Evolutionary conservation across 2,329 filamentous ascomycete species (phyloP), one percentile per base, ranked within the genome.

Genomic region (Cladorrhinum sp.): DNA sequence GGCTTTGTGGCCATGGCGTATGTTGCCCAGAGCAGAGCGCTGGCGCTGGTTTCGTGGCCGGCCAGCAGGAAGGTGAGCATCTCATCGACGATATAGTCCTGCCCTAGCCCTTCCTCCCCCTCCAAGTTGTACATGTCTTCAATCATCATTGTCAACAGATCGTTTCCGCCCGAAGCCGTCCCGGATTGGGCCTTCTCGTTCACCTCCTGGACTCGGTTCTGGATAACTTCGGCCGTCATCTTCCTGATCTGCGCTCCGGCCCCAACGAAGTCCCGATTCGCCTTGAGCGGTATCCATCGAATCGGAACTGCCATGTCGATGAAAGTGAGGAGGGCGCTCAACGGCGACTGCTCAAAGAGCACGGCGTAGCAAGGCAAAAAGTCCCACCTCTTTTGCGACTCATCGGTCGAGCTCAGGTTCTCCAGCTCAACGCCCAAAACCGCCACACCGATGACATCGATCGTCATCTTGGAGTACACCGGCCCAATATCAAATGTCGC

Each of bases 231-330:
- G n/a, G 25, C 63, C 55, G 76, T 73, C 27, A 62, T 59, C n/a
- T 71, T 68, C 10, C 79, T 68, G 51, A 72, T 67, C 1, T 61
- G 54, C 18, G 71, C 73, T 1, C 74, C 48, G 20, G 61, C 74
- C 1, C 56, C 57, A n/a, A 76, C 61, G 61, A 78, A 79, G 2
- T 60, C 65, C 5, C 65, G 68, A 59, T 80, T 80, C 1, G 74
- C 74, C 49, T 73, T 32, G n/a, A 53, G 58, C 0, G 79, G 38
- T 2, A 64, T 54, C 27, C 55, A 58, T 12, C 74, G 70, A 5
- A 75, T 65, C 1, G 71, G 71, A 6, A 74, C 13, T 32, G 70
- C 70, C 16, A 67, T 66, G 51, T 76, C 73, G 13, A 75, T 60
- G 20, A 72, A 68, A 36, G 64, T 67, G 13, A 76, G 67, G 2